A percentile compares a stretch with the other conserved stretches of the same genome.
Evolutionary conservation across 2,329 filamentous ascomycete genomes (phyloP).

Genomic region (Amylocarpus encephaloides): DNA sequence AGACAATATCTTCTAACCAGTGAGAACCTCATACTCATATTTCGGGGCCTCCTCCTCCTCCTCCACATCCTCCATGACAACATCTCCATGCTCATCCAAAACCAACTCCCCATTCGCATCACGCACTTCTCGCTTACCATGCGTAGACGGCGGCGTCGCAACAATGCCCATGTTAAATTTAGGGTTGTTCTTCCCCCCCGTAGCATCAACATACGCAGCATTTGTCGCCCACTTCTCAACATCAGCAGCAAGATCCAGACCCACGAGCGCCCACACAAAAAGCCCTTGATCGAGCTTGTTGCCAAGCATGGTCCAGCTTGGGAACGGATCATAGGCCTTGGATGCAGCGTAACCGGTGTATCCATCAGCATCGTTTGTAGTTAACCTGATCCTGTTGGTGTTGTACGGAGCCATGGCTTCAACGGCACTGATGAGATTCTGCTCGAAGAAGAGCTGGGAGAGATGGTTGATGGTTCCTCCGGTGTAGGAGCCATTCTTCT

Average conservation of each 20-base stretch:
- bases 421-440: conserved; percentile 49
- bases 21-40: too few relatives aligned
- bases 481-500: conserved; percentile 6
- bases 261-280: conserved; percentile 49
- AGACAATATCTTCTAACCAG: too few relatives aligned
- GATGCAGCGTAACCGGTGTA: conserved; percentile 26
- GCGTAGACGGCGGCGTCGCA: conserved; percentile 11
- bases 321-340: conserved; percentile 44
- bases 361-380: conserved; percentile 4
- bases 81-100: not conserved
- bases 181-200: conserved; percentile 19
- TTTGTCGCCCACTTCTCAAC: conserved; percentile 12
- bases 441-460: conserved; percentile 57
- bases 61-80: not conserved
- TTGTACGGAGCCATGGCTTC: conserved; percentile 44
- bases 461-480: conserved; percentile 29
- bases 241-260: conserved; percentile 14
- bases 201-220: conserved; percentile 13
- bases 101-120: conserved; percentile 1
- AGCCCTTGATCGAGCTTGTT: conserved; percentile 45
- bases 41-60: not conserved
- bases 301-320: conserved; percentile 54
- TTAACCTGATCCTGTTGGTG: conserved; percentile 33
- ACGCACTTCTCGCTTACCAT: conserved; percentile 2
- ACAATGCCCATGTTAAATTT: conserved; percentile 14